Base-by-base conservation (phyloP, 225 moss, liverwort and hornwort genomes). In the Physcomitrellopsis africana region DNA sequence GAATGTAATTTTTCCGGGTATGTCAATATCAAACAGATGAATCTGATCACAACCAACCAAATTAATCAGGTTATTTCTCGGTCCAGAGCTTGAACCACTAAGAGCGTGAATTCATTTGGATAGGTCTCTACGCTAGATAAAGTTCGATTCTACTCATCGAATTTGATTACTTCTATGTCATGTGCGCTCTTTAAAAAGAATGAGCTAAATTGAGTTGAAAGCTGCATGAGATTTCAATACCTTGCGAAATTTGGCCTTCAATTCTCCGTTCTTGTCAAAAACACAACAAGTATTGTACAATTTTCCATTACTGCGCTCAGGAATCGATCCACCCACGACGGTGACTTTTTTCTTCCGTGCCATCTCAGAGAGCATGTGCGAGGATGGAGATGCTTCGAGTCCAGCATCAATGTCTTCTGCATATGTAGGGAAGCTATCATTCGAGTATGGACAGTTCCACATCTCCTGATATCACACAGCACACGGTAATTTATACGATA, bases 391-490 rank as follows among this genome's bases (percentile, higher is more conserved):
- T 23, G 63, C 73, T 58, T 73, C 70, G 41, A 29, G 72, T 53
- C 81, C 77, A 27, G 72, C 84, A 68, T 85, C 80, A 46, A 77
- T 83, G 68, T 85, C 85, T 72, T 93, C 93, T 37, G 89, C 90
- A 60, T 79, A 86, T 13, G 49, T 52, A 58, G 78, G 85, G 70
- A 90, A 77, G 80, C 83, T 87, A 32, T 74, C 88, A 63, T 86
- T 85, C 37, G 85, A 78, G 70, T 87, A 89, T 10, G 93, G 93
- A 81, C 90, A 93, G 70, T 93, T 93, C 90, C 92, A 90, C 73
- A 92, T 86, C 75, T 92, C 92, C 89, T 92, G 80, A 71, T 70
- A 68, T 55, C 69, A 79, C 44, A 20, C 42, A 27, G 61, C 11
- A 22, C 44, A 63, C 61, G 53, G 14, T 46, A 44, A 13, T 60